A percentile compares a stretch with the other conserved stretches of the same genome.
Conservation (phyloP, 352 stramenopile species). For the Globisporangium echinulatum region DNA sequence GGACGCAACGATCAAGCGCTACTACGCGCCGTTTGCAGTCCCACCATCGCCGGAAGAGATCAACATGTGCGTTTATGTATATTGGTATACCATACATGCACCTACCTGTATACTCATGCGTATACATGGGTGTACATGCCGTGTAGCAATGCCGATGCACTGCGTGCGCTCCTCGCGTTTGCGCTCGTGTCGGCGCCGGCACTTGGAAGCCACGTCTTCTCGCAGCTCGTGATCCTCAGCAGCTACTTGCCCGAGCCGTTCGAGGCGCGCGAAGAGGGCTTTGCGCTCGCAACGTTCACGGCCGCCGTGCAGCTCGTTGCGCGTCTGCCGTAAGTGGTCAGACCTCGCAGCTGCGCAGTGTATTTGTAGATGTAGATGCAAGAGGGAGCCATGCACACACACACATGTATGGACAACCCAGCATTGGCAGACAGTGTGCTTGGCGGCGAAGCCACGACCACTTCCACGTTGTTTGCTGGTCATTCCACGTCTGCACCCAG, state of each 20-base stretch:
- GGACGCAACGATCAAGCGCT: conserved; percentile 34
- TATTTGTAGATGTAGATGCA: neutral
- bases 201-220: conserved; percentile 39
- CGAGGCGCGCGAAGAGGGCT: conserved; percentile 33
- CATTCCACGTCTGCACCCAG: no score
- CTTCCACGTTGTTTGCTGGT: no score
- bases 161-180: conserved; percentile 48
- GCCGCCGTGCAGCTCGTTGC: conserved; percentile 38
- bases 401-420: no score
- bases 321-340: conserved; percentile 14
- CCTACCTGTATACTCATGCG: no score
- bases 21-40: conserved; percentile 22
- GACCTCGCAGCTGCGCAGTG: neutral
- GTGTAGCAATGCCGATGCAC: conserved; percentile 34
- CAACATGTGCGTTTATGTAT: conserved; percentile 25
- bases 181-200: conserved; percentile 38
- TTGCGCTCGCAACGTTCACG: conserved; percentile 45
- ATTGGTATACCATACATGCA: no score
- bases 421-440: no score
- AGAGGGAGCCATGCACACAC: neutral
- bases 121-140: neutral
- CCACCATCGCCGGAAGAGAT: conserved; percentile 17
- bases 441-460: neutral
- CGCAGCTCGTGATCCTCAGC: conserved; percentile 52
- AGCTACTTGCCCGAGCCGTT: conserved; percentile 34